phyloP scores from a whole-genome alignment of 2,329 filamentous ascomycete species.

The Penicillium sp. region DNA sequence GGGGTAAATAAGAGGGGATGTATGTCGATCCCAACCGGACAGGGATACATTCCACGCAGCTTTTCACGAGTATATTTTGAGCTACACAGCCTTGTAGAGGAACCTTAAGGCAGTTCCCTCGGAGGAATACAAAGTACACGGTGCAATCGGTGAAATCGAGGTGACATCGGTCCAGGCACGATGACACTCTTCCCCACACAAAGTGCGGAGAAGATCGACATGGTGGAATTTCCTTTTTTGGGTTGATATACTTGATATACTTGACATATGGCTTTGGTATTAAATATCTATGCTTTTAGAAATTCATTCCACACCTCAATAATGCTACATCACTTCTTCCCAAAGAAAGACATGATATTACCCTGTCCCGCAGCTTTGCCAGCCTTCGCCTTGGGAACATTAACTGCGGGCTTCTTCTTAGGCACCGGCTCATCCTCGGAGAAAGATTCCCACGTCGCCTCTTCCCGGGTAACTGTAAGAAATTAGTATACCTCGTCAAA shows the following conservation, averaged over 20 bases:
- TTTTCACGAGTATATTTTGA: not conserved
- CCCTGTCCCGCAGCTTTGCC: constrained; percentile 58
- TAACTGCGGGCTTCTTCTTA: constrained; percentile 48
- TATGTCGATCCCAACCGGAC: constrained; percentile 19
- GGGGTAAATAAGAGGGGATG: constrained; percentile 21
- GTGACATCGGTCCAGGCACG: constrained; percentile 19
- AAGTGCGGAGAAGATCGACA: constrained; percentile 25
- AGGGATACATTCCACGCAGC: constrained; percentile 20
- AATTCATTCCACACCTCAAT: not conserved
- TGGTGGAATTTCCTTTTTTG: not conserved
- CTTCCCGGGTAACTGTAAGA: constrained; percentile 75
- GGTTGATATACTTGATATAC: not conserved
- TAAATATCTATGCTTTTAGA: not conserved
- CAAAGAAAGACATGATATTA: constrained; percentile 90
- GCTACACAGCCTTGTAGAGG: not conserved
- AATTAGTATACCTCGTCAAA: constrained; percentile 9
- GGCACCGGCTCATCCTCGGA: constrained; percentile 75
- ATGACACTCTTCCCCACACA: constrained; percentile 19
- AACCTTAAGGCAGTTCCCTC: not conserved
- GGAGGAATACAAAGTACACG: constrained; percentile 13
- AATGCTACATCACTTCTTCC: constrained; percentile 61
- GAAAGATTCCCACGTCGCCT: constrained; percentile 85
- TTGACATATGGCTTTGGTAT: not conserved
- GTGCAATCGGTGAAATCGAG: constrained; percentile 1
- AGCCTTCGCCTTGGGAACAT: constrained; percentile 52